Conservation (phyloP, 2,329 filamentous ascomycete genomes). For the Cladophialophora psammophila region DNA sequence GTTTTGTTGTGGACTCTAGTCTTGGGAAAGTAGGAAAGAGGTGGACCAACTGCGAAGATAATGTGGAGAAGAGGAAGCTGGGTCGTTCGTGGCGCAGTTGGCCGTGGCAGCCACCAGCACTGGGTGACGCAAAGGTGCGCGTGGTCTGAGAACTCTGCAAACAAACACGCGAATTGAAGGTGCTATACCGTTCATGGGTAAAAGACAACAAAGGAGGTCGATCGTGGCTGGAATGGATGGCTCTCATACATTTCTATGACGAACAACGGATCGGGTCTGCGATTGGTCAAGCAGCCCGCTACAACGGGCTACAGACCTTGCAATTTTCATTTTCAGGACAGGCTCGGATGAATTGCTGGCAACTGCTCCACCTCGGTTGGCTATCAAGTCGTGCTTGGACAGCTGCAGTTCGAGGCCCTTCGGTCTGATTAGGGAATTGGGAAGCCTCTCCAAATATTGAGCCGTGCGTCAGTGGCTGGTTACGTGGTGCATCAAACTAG, state of each 20-base stretch:
- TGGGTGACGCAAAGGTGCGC: background rate
- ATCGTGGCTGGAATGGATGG: slow-evolving; percentile 5
- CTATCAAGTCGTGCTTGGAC: slow-evolving; percentile 4
- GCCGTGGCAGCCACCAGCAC: background rate
- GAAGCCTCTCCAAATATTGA: slow-evolving; percentile 16
- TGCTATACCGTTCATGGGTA: slow-evolving; percentile 2
- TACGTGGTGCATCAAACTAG: slow-evolving; percentile 30
- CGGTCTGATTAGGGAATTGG: slow-evolving; percentile 23
- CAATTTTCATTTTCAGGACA: slow-evolving; percentile 6
- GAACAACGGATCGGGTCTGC: slow-evolving; percentile 6
- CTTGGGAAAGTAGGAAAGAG: background rate
- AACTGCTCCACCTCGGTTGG: background rate
- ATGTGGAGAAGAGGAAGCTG: slow-evolving; percentile 2
- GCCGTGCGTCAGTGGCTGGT: slow-evolving; percentile 21
- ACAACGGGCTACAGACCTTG: slow-evolving; percentile 2
- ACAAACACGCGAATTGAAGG: slow-evolving; percentile 2
- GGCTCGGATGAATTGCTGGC: slow-evolving; percentile 10
- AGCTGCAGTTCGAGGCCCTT: slow-evolving; percentile 13
- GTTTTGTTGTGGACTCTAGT: background rate
- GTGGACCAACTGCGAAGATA: background rate
- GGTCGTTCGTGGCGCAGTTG: background rate
- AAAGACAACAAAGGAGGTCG: slow-evolving; percentile 9
- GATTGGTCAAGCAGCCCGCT: slow-evolving; percentile 6
- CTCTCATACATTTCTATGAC: slow-evolving; percentile 6
- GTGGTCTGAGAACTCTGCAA: background rate